A percentile compares a stretch with the other conserved stretches of the same genome.
These are phyloP conservation scores for Isatis tinctoria DNA, from an alignment of 345 rosid species.

Conservation along the genomic window DNA sequence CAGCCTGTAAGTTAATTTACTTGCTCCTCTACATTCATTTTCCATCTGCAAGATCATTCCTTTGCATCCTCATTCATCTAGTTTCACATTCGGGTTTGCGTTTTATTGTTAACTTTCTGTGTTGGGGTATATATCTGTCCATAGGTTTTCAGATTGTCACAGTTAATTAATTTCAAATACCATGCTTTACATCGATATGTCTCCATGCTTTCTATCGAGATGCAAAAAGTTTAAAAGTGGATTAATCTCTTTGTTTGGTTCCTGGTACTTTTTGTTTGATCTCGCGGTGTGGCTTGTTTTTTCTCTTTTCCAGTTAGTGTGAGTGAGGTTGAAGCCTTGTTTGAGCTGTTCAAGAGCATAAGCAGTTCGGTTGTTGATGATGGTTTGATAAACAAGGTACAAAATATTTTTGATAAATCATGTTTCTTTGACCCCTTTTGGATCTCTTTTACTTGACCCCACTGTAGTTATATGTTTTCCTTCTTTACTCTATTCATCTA, in stretches of 20 bases:
- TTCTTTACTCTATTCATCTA: conserved; percentile 21
- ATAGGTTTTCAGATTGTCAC: not conserved
- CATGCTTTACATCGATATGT: not conserved
- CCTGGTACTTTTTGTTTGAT: conserved; percentile 1
- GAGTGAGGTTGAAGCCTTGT: conserved; percentile 98
- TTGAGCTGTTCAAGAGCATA: conserved; percentile 95
- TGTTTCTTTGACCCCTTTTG: conserved; percentile 7
- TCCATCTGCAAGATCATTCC: not conserved
- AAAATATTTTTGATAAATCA: not conserved
- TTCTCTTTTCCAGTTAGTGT: conserved; percentile 72
- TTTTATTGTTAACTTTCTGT: not conserved
- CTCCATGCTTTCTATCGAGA: not conserved
- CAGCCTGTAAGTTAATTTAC: conserved; percentile 64
- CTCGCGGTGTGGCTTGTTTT: conserved; percentile 9
- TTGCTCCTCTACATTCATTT: not conserved
- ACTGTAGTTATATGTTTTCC: not conserved
- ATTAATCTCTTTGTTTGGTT: conserved; percentile 7
- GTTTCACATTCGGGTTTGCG: not conserved
- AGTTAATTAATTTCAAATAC: not conserved
- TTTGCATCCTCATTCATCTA: not conserved
- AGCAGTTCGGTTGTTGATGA: conserved; percentile 95
- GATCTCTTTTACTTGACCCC: conserved; percentile 20
- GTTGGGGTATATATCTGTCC: too few species aligned
- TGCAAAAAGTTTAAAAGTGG: not conserved
- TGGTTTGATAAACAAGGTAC: conserved; percentile 95